Evolutionary conservation across 441 rosid genomes (phyloP).

Genomic region (Biscutella laevigata): DNA sequence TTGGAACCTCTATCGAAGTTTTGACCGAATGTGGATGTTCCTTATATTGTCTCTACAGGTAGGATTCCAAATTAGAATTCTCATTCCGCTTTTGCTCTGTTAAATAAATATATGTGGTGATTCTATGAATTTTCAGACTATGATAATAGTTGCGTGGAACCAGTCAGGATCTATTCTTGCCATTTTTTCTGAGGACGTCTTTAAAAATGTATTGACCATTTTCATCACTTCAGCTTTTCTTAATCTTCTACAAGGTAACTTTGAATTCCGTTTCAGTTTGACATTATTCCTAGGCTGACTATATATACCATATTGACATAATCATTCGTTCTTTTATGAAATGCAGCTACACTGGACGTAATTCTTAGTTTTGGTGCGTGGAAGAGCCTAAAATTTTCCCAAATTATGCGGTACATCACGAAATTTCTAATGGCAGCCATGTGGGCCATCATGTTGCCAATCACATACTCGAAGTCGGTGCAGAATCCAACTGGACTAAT

Average conservation of each 20-base stretch:
- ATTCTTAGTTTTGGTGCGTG: conserved; percentile 85
- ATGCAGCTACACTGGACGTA: conserved; percentile 75
- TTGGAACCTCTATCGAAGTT: conserved; percentile 95
- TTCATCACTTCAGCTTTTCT: conserved; percentile 88
- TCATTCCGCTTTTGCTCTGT: conserved; percentile 33
- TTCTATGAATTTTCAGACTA: conserved; percentile 39
- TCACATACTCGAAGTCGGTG: conserved; percentile 67
- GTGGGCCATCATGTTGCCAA: conserved; percentile 84
- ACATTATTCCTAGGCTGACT: neutral
- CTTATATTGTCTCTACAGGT: conserved; percentile 87
- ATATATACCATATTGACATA: conserved; percentile 6
- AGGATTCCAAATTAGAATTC: conserved; percentile 21
- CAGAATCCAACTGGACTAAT: conserved; percentile 68
- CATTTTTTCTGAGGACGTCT: conserved; percentile 50
- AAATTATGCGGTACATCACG: conserved; percentile 69
- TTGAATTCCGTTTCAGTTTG: conserved; percentile 2
- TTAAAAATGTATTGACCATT: conserved; percentile 66
- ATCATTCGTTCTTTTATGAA: conserved; percentile 10
- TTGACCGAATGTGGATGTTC: conserved; percentile 93
- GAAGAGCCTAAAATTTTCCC: conserved; percentile 74
- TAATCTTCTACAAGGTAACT: conserved; percentile 71
- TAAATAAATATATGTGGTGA: neutral
- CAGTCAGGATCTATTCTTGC: conserved; percentile 62
- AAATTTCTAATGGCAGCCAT: conserved; percentile 72
- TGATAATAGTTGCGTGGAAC: conserved; percentile 91